Evolutionary conservation across 2,329 filamentous ascomycete genomes (phyloP), one percentile per base, ranked within the genome.

Genomic region (Hymenoscyphus fructigenus): DNA sequence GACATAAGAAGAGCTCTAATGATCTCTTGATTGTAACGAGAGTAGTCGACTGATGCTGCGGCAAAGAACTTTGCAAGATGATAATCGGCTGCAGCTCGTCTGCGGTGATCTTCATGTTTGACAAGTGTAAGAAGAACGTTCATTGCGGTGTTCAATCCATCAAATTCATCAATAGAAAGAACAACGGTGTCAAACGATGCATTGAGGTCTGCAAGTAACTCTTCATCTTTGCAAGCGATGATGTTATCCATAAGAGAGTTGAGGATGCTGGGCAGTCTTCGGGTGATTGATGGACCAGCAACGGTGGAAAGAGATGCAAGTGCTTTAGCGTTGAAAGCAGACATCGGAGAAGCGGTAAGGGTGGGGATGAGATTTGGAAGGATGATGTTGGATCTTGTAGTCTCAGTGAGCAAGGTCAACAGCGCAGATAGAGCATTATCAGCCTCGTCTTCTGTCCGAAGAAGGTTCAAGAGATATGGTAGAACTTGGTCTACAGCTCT

Each of bases 181-280:
- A 99, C 84, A 5, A 99, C 92, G 0, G 91, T 91, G 76, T 97
- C 92, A 73, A 99, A 95, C 0, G 95, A 91, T 59, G 81, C 80
- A 70, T 91, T 87, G 12, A 99, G 84, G 67, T 98, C 93, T 53
- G 78, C 78, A 29, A 83, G 86, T 41, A 96, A 86, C 7, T 80
- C 79, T n/a, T 91, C 89, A 64, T 97, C 91, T 68, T 88, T 87
- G 75, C 86, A 87, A 63, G 85, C 84, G 66, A 98, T 88, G 60
- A 97, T 91, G 70, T 93, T 96, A 76, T 98, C 93, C 89, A 98
- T 92, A 57, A 99, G 85, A 2, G 92, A 89, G 76, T 96, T 97
- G 78, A 99, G 86, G 68, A 99, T 97, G 67, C 87, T 91, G 17
- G 94, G 92, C 65, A 99, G 79, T 71, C 92, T 89, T 73, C 95